phyloP scores from a whole-genome alignment of 805 yeast species.

The Kodamaea fukazawae region DNA sequence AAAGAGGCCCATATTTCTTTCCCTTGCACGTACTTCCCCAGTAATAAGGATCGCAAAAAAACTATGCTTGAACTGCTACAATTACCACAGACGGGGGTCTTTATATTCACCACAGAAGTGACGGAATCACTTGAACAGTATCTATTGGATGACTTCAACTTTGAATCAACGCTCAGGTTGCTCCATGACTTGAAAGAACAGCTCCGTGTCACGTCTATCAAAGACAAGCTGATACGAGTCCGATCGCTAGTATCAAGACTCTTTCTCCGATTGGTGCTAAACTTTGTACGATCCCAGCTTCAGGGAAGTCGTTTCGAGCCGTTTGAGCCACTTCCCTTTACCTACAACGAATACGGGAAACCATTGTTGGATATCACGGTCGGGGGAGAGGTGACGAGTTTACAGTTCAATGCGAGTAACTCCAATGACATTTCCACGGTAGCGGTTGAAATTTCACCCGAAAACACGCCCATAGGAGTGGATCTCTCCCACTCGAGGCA shows the following conservation, averaged over 20 bases:
- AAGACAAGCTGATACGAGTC: conserved; percentile 29
- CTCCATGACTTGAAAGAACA: conserved; percentile 43
- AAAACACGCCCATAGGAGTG: conserved; percentile 29
- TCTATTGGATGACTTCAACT: conserved; percentile 35
- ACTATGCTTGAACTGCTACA: too few relatives aligned
- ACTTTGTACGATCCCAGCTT: conserved; percentile 23
- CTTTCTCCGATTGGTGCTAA: conserved; percentile 43
- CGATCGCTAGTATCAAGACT: conserved; percentile 46
- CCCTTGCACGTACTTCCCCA: too few relatives aligned
- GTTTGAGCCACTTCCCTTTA: conserved; percentile 25
- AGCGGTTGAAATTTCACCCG: conserved; percentile 31
- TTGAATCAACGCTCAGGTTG: conserved; percentile 49
- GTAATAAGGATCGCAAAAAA: too few relatives aligned
- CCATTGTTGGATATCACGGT: conserved; percentile 42
- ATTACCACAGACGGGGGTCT: conserved; percentile 1
- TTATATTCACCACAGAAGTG: conserved; percentile 16
- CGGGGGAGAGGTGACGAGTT: not conserved
- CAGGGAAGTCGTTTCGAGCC: conserved; percentile 14
- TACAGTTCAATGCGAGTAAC: conserved; percentile 57
- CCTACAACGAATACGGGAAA: conserved; percentile 50
- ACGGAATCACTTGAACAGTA: conserved; percentile 6
- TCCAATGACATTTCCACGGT: conserved; percentile 52
- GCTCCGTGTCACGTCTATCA: conserved; percentile 37
- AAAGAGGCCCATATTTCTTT: too few relatives aligned
- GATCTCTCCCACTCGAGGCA: conserved; percentile 39